These are phyloP conservation scores for Acacia concinna DNA, from an alignment of 331 rosid species.

Conservation along the genomic window DNA sequence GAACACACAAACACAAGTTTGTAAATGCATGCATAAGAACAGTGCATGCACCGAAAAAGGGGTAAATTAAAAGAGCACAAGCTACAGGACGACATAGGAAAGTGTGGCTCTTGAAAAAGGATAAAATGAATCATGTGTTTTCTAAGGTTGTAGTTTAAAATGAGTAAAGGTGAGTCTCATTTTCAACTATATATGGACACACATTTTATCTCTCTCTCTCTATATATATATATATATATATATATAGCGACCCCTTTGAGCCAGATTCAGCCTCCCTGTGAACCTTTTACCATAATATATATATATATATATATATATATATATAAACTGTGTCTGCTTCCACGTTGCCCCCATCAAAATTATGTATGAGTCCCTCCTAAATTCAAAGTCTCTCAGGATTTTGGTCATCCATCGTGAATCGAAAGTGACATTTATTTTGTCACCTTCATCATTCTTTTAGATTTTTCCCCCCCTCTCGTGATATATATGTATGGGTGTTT, in stretches of 20 bases:
- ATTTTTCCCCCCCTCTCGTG: too few species aligned
- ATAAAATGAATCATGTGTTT: neutral
- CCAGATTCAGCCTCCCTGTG: constrained; percentile 23
- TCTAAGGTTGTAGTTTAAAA: constrained; percentile 1
- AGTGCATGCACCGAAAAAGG: constrained; percentile 5
- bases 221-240: too few species aligned
- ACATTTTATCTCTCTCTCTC: neutral
- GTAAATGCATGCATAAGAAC: neutral
- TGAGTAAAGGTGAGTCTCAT: constrained; percentile 23
- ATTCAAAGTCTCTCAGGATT: neutral
- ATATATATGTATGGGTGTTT: too few species aligned
- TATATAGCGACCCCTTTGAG: constrained; percentile 32
- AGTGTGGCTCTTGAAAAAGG: neutral
- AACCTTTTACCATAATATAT: too few species aligned
- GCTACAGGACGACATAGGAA: neutral
- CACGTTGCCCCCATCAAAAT: neutral
- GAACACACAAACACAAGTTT: too few species aligned
- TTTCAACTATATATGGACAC: neutral
- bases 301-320: too few species aligned
- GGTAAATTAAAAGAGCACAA: neutral
- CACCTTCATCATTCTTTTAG: neutral
- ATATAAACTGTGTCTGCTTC: neutral
- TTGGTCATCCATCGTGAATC: neutral
- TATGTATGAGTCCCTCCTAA: too few species aligned
- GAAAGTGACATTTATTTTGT: neutral